These are phyloP conservation scores for Microcyclospora tardicrescens DNA, from an alignment of 2,329 filamentous ascomycete genomes.

Conservation along the genomic window DNA sequence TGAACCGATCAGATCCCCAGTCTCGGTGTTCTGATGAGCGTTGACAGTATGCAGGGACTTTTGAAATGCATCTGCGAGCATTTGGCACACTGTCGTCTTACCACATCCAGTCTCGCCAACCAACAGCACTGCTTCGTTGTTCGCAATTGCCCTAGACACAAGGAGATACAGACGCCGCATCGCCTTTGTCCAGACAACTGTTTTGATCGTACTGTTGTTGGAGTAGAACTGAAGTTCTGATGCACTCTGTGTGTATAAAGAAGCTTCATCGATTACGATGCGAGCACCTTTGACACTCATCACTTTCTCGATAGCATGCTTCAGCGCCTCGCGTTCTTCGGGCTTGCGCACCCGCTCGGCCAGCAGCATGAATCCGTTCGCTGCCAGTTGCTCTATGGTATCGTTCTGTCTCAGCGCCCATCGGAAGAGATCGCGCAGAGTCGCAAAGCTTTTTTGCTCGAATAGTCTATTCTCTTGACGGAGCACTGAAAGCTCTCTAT, in stretches of 20 bases:
- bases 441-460: conserved; percentile 96
- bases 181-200: conserved; percentile 84
- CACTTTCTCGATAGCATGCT: conserved; percentile 73
- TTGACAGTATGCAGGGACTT: conserved; percentile 82
- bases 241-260: conserved; percentile 50
- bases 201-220: conserved; percentile 37
- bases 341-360: conserved; percentile 87
- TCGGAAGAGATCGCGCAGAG: conserved; percentile 83
- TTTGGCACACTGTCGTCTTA: conserved; percentile 92
- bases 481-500: conserved; percentile 78
- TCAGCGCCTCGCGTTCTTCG: conserved; percentile 74
- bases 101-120: conserved; percentile 96
- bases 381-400: conserved; percentile 73
- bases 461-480: conserved; percentile 86
- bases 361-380: conserved; percentile 91
- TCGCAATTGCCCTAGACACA: conserved; percentile 71
- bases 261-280: conserved; percentile 60
- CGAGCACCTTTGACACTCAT: conserved; percentile 50
- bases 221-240: conserved; percentile 25
- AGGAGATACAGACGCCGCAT: conserved; percentile 88
- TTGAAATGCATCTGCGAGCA: conserved; percentile 67
- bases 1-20: conserved; percentile 90
- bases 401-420: conserved; percentile 84
- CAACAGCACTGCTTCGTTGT: conserved; percentile 86
- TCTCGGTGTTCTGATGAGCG: conserved; percentile 96